phyloP scores from a whole-genome alignment of 2,329 filamentous ascomycete genomes.

The Calonectria pseudoturangicola region DNA sequence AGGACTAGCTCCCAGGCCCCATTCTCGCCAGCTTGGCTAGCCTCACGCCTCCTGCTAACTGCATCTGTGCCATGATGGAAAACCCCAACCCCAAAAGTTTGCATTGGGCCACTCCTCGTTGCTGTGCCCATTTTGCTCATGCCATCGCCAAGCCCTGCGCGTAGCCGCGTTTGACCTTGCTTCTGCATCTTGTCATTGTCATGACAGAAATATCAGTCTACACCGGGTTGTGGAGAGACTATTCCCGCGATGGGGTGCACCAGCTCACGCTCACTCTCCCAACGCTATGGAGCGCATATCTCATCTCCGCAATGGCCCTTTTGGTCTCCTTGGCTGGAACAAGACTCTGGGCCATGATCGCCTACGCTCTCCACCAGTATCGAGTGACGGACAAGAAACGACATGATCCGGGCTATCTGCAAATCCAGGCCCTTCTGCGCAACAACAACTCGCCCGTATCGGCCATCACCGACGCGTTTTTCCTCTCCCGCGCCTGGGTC shows the following conservation, averaged over 20 bases:
- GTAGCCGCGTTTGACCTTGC: neutral
- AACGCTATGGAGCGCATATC: neutral
- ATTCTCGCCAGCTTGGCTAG: neutral
- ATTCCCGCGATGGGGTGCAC: neutral
- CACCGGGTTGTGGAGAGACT: neutral
- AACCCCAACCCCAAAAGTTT: no score
- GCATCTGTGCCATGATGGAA: neutral
- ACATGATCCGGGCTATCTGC: neutral
- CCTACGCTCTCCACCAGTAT: neutral
- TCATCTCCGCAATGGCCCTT: neutral
- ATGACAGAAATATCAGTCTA: neutral
- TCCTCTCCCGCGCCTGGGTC: slow-evolving; percentile 2
- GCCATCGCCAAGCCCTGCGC: no score
- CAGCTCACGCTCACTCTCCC: neutral
- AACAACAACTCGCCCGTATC: neutral
- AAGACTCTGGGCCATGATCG: neutral
- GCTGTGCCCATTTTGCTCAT: no score
- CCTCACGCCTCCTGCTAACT: neutral
- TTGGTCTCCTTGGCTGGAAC: slow-evolving; percentile 1
- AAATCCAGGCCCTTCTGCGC: slow-evolving; percentile 1
- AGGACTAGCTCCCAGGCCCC: neutral
- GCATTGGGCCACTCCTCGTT: no score
- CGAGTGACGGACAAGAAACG: neutral
- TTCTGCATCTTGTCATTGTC: neutral
- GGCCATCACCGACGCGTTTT: neutral